Conservation (phyloP, 495 filamentous ascomycete genomes). For the Rhypophila decipiens region DNA sequence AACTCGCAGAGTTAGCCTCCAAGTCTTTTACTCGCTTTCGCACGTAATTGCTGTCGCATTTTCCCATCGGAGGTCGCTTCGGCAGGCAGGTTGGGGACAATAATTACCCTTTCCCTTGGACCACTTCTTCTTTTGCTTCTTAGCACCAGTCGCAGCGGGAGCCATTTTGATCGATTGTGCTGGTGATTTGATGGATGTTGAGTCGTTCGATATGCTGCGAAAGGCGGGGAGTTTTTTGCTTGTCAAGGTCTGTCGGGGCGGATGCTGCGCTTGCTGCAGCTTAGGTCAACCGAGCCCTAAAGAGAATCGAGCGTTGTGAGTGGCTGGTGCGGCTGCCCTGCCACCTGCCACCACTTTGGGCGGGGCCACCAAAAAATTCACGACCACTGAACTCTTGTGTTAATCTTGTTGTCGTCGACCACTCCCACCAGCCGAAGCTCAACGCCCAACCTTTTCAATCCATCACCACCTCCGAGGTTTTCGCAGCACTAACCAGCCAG, state of each 20-base stretch:
- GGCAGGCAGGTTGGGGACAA: not conserved
- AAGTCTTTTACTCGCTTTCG: not conserved
- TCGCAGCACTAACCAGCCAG: constrained; percentile 18
- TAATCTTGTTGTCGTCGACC: constrained; percentile 8
- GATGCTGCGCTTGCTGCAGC: constrained; percentile 11
- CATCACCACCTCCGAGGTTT: constrained; percentile 19
- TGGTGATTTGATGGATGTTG: constrained; percentile 38
- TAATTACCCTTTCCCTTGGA: constrained; percentile 82
- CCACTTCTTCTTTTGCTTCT: constrained; percentile 99
- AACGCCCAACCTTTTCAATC: too few relatives aligned
- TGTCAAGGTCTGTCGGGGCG: too few relatives aligned
- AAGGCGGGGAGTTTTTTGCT: constrained; percentile 36
- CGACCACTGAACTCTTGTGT: constrained; percentile 21
- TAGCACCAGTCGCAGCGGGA: constrained; percentile 77
- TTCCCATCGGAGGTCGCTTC: not conserved
- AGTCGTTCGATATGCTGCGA: constrained; percentile 27
- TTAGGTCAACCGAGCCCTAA: constrained; percentile 38
- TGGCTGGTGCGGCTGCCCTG: constrained; percentile 20
- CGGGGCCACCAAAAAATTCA: constrained; percentile 38
- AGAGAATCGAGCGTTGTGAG: constrained; percentile 18
- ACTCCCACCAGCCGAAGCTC: constrained; percentile 16
- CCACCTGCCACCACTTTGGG: constrained; percentile 7
- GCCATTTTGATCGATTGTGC: constrained; percentile 50
- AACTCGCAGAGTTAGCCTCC: constrained; percentile 5
- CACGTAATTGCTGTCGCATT: too few relatives aligned